These are phyloP conservation scores for Raffaelea arxii DNA, from an alignment of 2,329 filamentous ascomycete genomes.

Conservation along the genomic window DNA sequence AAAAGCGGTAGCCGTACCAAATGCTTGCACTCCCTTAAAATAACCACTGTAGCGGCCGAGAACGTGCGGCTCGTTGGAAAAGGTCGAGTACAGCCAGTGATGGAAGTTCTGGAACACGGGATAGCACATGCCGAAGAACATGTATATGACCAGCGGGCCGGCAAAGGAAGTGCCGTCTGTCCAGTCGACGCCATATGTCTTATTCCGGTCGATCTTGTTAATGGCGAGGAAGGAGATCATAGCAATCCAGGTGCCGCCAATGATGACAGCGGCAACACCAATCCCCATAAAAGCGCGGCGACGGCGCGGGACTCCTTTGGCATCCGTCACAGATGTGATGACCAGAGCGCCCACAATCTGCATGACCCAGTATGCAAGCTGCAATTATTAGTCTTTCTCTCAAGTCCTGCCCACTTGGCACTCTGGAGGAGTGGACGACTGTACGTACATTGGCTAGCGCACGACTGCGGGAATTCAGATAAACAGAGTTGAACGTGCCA, in stretches of 20 bases:
- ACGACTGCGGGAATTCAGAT: constrained; percentile 1
- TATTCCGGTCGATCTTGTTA: constrained; percentile 2
- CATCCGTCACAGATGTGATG: background rate
- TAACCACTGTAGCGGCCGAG: constrained; percentile 2
- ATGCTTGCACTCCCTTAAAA: constrained; percentile 1
- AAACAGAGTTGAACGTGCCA: background rate
- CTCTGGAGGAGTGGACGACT: background rate
- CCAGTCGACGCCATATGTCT: constrained; percentile 1
- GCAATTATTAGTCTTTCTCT: background rate
- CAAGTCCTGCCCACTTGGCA: background rate
- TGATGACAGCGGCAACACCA: background rate
- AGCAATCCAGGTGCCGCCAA: constrained; percentile 1
- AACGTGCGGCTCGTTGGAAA: constrained; percentile 1
- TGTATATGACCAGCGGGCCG: constrained; percentile 1
- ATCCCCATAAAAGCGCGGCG: background rate
- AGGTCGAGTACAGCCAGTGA: constrained; percentile 4
- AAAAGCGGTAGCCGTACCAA: constrained; percentile 1
- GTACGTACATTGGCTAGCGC: constrained; percentile 1
- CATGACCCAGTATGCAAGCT: background rate
- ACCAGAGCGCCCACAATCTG: background rate
- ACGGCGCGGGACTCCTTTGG: background rate
- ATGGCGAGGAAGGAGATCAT: constrained; percentile 1
- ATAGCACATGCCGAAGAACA: constrained; percentile 4
- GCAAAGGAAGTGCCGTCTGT: constrained; percentile 1
- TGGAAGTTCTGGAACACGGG: constrained; percentile 1